Evolutionary conservation across 345 rosid genomes (phyloP).

Genomic region (Populus deltoides): DNA sequence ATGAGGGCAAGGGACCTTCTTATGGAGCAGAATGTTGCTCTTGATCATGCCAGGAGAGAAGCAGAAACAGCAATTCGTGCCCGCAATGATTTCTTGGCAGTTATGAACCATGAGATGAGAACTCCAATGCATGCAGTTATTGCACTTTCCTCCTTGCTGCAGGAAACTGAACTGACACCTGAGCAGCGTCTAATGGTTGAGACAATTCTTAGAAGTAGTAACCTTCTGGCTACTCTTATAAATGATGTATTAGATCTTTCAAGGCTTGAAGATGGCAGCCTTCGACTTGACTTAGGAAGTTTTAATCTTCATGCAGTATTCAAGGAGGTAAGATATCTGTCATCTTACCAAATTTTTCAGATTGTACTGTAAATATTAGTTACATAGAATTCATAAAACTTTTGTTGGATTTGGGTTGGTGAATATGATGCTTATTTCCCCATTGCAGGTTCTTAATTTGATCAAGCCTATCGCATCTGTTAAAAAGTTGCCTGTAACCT

Average conservation of each 20-base stretch:
- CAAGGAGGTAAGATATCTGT: conserved; percentile 55
- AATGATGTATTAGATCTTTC: conserved; percentile 98
- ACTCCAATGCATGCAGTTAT: conserved; percentile 98
- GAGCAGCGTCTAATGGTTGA: conserved; percentile 97
- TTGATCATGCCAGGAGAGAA: conserved; percentile 86
- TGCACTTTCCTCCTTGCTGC: conserved; percentile 95
- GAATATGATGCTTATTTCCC: conserved; percentile 15
- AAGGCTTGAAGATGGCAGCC: conserved; percentile 98
- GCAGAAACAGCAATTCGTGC: conserved; percentile 97
- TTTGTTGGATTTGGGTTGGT: not conserved
- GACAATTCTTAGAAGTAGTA: conserved; percentile 90
- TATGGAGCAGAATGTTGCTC: conserved; percentile 92
- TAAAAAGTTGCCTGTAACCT: conserved; percentile 62
- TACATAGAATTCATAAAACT: not conserved
- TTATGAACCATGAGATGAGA: conserved; percentile 99
- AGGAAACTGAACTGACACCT: conserved; percentile 88
- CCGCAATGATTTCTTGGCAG: conserved; percentile 95
- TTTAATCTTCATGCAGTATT: conserved; percentile 71
- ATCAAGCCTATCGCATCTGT: conserved; percentile 90
- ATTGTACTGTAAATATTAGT: not conserved
- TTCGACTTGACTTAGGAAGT: conserved; percentile 71
- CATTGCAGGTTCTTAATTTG: conserved; percentile 71
- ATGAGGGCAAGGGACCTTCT: conserved; percentile 98
- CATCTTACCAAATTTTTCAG: not conserved
- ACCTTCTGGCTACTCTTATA: conserved; percentile 79